Conservation (phyloP, 2,329 filamentous ascomycete genomes). For the Colletotrichum salicis region DNA sequence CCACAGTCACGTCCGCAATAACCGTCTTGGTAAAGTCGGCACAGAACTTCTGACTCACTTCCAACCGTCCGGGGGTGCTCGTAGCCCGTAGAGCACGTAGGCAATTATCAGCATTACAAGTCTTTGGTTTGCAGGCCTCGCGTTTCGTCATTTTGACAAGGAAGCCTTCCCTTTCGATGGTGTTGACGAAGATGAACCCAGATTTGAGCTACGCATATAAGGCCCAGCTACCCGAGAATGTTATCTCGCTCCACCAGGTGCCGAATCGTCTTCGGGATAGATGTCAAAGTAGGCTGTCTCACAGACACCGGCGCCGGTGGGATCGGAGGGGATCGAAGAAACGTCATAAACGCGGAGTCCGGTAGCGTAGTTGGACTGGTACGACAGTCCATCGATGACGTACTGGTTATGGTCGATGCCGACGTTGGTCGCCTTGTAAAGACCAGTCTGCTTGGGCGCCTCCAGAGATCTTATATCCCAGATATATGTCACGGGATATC, state of each 20-base stretch:
- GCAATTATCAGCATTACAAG: slow-evolving; percentile 39
- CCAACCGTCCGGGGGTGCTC: slow-evolving; percentile 32
- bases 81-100: slow-evolving; percentile 36
- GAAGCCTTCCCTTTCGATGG: slow-evolving; percentile 54
- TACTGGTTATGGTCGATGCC: slow-evolving; percentile 59
- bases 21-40: slow-evolving; percentile 36
- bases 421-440: slow-evolving; percentile 49
- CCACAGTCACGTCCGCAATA: slow-evolving; percentile 35
- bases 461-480: slow-evolving; percentile 57
- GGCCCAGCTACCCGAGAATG: slow-evolving; percentile 55
- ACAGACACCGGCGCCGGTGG: slow-evolving; percentile 51
- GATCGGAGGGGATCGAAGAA: slow-evolving; percentile 44
- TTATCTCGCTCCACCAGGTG: slow-evolving; percentile 47
- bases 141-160: slow-evolving; percentile 47
- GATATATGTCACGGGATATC: slow-evolving; percentile 59
- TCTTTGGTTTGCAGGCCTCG: slow-evolving; percentile 38
- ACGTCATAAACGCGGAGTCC: slow-evolving; percentile 54
- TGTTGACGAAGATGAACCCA: slow-evolving; percentile 55
- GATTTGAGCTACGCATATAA: slow-evolving; percentile 55
- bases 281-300: slow-evolving; percentile 59
- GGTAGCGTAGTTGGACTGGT: slow-evolving; percentile 58
- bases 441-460: slow-evolving; percentile 53
- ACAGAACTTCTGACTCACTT: slow-evolving; percentile 38
- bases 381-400: slow-evolving; percentile 52
- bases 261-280: slow-evolving; percentile 58